phyloP scores from a whole-genome alignment of 441 rosid species.

The Geranium incanum region DNA sequence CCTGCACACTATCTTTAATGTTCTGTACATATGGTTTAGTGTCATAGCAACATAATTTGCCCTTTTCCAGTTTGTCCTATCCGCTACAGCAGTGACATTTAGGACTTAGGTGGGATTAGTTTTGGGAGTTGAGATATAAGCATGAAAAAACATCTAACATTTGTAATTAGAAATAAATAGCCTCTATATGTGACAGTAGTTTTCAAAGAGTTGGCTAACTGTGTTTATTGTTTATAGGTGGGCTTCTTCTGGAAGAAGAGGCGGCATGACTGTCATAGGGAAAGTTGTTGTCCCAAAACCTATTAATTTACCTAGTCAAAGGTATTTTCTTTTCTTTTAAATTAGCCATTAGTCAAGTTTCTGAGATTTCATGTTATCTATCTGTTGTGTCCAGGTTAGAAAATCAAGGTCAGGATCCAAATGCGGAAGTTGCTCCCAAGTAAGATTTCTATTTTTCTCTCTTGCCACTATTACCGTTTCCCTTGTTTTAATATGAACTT shows the following conservation, averaged over 20 bases:
- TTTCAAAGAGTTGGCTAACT: conserved; percentile 9
- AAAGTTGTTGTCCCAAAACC: conserved; percentile 97
- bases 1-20: neutral
- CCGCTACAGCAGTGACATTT: neutral
- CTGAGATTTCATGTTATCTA: conserved; percentile 17
- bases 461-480: neutral
- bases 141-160: neutral
- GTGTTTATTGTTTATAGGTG: conserved; percentile 41
- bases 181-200: conserved; percentile 18
- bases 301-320: conserved; percentile 94
- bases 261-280: conserved; percentile 87
- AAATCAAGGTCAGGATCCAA: conserved; percentile 91
- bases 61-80: neutral
- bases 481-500: conserved; percentile 7
- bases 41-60: neutral
- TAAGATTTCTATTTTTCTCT: conserved; percentile 36
- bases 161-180: neutral
- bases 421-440: conserved; percentile 99
- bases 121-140: neutral
- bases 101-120: neutral
- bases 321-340: conserved; percentile 38
- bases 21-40: neutral
- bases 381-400: conserved; percentile 67
- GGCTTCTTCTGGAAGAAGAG: conserved; percentile 67
- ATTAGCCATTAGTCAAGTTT: conserved; percentile 2